Evolutionary conservation across 257 asterid species (phyloP), one percentile per base, ranked within the genome.

Genomic region (Linderniella brevidens): DNA sequence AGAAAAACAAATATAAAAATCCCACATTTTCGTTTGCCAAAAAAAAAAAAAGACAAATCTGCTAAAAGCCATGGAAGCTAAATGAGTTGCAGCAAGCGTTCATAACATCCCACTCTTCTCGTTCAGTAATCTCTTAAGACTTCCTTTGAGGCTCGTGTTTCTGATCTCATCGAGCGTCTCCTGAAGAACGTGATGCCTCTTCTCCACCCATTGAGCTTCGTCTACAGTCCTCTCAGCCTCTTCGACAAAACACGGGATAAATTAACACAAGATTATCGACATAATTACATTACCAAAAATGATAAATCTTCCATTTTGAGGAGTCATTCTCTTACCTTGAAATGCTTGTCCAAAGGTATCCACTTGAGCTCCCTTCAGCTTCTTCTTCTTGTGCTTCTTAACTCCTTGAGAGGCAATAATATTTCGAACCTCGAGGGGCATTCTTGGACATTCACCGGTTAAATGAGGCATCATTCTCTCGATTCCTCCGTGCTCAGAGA

Each of bases 401-500:
- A 40, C 60, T 1, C 36, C 63, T 17, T 37, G 46, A 0, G 68
- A 63, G 1, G 77, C 39, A 46, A 59, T 75, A 41, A 61, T 58
- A 29, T 68, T 67, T 54, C 84, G 72, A 48, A 66, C 66, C 54
- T 59, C 64, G 50, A 73, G 46, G 50, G 56, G 64, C 50, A 38
- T 53, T 10, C 42, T 41, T 9, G 60, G 66, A 53, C 69, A 66
- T 19, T 77, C 84, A 43, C 84, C 80, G 62, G 52, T 48, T 65
- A 76, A 61, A 61, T 75, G 84, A 8, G 55, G 64, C 63, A 35
- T 61, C 43, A 75, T 48, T 35, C 67, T 64, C 5, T 64, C 66
- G 35, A 72, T 63, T 50, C 77, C 80, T 52, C 84, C 80, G 11
- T 50, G 48, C 46, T 58, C 56, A 42, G 77, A 75, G 25, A 72